Conservation (phyloP, 306 rosid genomes). For the Canavalia ensiformis region DNA sequence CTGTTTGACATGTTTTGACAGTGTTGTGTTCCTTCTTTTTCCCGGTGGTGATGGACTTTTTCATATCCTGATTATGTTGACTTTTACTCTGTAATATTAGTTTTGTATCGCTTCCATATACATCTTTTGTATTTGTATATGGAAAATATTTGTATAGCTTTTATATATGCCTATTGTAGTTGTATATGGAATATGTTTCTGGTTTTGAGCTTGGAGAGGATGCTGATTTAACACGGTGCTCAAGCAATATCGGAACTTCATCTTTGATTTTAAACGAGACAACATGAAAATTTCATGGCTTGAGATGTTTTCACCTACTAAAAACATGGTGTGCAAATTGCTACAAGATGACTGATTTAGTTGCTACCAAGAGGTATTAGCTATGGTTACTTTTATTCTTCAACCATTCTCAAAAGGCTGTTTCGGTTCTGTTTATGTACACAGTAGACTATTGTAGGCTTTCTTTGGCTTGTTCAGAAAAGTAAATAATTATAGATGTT, state of each 20-base stretch:
- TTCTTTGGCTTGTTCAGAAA: not conserved
- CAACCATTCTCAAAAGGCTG: not conserved
- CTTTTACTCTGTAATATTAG: not conserved
- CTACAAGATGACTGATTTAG: not conserved
- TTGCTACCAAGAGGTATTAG: not conserved
- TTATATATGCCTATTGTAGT: too few relatives aligned
- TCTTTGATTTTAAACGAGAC: not conserved
- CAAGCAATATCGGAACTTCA: not conserved
- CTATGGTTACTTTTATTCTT: not conserved
- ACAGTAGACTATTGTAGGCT: not conserved
- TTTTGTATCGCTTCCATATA: not conserved
- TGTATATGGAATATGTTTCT: not conserved
- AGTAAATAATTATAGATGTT: not conserved
- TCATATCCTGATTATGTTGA: not conserved
- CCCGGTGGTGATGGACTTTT: not conserved
- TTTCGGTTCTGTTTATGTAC: not conserved
- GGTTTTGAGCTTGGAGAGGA: not conserved
- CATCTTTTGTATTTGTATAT: too few relatives aligned
- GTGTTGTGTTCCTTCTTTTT: not conserved
- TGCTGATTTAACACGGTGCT: too few relatives aligned
- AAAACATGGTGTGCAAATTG: not conserved
- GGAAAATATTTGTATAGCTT: not conserved
- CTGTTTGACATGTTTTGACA: not conserved
- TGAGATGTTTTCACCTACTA: not conserved
- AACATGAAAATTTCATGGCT: not conserved